Conservation (phyloP, 345 rosid genomes). For the Hibiscus syriacus region DNA sequence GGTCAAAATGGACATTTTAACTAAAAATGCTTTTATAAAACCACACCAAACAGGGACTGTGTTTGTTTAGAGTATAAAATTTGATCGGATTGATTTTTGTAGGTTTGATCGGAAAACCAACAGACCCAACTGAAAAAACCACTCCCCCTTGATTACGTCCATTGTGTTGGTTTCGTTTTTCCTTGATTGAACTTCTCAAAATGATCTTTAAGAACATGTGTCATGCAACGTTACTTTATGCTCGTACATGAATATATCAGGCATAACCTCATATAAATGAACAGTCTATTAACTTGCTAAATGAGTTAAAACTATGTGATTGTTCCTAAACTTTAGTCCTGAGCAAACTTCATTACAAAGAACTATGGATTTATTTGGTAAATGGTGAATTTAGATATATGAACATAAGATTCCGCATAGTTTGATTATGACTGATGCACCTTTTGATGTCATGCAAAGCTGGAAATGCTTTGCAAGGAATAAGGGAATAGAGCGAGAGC, state of each 20-base stretch:
- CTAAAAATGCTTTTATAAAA: too few relatives aligned
- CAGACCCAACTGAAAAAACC: too few relatives aligned
- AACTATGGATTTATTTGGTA: neutral
- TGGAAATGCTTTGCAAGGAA: neutral
- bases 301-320: neutral
- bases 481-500: neutral
- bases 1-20: too few relatives aligned
- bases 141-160: too few relatives aligned
- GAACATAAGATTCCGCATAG: neutral
- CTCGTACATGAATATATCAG: too few relatives aligned
- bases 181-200: too few relatives aligned
- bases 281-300: neutral
- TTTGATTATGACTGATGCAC: neutral
- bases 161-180: too few relatives aligned
- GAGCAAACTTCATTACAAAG: neutral
- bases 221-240: neutral
- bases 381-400: neutral
- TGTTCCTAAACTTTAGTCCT: neutral
- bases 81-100: too few relatives aligned
- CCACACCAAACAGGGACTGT: too few relatives aligned
- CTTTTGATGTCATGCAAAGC: conserved; percentile 3
- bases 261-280: neutral
- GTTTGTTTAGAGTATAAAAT: too few relatives aligned
- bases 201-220: neutral
- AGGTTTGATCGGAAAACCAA: too few relatives aligned